These are phyloP conservation scores for Emydomyces testavorans DNA, from an alignment of 2,329 filamentous ascomycete species.

Conservation along the genomic window DNA sequence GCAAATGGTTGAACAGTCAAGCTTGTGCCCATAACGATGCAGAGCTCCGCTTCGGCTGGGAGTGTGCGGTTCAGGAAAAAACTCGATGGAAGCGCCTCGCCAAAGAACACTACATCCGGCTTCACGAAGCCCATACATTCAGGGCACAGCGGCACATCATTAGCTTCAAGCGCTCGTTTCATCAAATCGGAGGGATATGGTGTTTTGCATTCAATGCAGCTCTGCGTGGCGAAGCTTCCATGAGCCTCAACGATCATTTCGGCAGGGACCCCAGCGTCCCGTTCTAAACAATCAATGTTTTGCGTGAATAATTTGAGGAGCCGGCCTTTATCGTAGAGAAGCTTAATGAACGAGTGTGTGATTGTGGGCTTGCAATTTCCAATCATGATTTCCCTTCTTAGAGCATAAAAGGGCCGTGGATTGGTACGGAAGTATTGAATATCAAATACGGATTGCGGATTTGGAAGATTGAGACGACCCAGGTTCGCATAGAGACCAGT, in stretches of 20 bases:
- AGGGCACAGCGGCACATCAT: constrained; percentile 59
- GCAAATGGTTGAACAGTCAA: constrained; percentile 83
- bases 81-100: constrained; percentile 54
- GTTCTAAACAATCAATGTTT: constrained; percentile 93
- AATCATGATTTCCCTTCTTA: constrained; percentile 86
- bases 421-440: constrained; percentile 77
- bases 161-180: constrained; percentile 54
- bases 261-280: constrained; percentile 67
- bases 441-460: constrained; percentile 89
- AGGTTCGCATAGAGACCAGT: constrained; percentile 93
- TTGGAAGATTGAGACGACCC: constrained; percentile 69
- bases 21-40: constrained; percentile 81
- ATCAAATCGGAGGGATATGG: constrained; percentile 64
- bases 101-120: constrained; percentile 92
- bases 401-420: constrained; percentile 79
- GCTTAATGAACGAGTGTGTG: constrained; percentile 74
- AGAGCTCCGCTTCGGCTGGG: constrained; percentile 56
- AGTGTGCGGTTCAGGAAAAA: constrained; percentile 53
- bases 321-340: constrained; percentile 63
- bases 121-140: constrained; percentile 72
- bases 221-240: constrained; percentile 82
- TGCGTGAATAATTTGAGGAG: constrained; percentile 86
- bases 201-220: constrained; percentile 76
- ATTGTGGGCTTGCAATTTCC: constrained; percentile 81
- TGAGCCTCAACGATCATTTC: constrained; percentile 86